Evolutionary conservation across 495 filamentous ascomycete genomes (phyloP).

Genomic region (Aspergillus mulundensis): DNA sequence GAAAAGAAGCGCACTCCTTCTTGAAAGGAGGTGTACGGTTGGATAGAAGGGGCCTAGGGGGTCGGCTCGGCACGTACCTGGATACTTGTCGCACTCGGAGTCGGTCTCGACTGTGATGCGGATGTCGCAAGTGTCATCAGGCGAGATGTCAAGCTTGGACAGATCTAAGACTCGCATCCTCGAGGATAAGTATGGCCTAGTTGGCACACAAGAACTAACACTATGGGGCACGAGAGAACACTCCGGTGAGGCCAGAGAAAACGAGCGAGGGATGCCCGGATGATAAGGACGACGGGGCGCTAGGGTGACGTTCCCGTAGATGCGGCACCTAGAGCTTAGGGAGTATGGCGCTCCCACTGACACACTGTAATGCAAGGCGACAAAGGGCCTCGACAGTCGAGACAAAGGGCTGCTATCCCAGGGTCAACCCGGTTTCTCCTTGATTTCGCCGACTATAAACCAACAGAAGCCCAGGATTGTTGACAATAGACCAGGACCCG

Average conservation of each 20-base stretch:
- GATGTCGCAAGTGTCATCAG: conserved; percentile 32
- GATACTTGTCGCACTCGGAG: conserved; percentile 41
- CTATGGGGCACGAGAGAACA: background rate
- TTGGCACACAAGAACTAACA: background rate
- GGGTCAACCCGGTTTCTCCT: background rate
- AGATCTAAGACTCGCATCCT: conserved; percentile 17
- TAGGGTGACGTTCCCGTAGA: background rate
- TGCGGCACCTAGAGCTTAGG: background rate
- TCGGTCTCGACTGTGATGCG: conserved; percentile 23
- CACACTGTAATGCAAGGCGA: background rate
- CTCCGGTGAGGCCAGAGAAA: background rate
- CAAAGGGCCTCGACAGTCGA: background rate
- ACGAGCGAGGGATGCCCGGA: background rate
- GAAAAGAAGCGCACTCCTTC: background rate
- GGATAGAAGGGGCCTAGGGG: background rate
- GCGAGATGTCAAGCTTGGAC: conserved; percentile 24
- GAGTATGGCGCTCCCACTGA: background rate
- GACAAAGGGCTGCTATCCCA: background rate
- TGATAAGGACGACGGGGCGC: background rate
- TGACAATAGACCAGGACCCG: conserved; percentile 17
- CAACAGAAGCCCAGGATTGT: background rate
- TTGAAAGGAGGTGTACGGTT: background rate
- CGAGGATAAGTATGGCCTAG: background rate
- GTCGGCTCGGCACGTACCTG: conserved; percentile 27
- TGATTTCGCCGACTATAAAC: background rate